Conservation (phyloP, 2,329 filamentous ascomycete genomes). For the Alternaria atra region DNA sequence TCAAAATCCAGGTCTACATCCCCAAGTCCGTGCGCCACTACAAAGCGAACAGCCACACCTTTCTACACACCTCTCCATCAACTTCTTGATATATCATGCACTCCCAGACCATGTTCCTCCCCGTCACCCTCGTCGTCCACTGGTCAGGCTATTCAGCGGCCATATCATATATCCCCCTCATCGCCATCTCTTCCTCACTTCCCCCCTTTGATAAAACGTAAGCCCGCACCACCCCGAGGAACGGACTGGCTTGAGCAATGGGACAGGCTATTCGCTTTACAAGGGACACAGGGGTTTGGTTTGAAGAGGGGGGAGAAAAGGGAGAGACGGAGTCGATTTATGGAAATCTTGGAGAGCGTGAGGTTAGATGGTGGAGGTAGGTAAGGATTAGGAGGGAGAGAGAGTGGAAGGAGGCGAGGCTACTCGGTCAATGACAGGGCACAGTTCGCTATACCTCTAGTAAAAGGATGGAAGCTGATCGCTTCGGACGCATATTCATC, state of each 20-base stretch:
- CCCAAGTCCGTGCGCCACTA: not conserved
- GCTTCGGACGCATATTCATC: no score
- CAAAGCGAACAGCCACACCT: no score
- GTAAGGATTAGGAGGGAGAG: no score
- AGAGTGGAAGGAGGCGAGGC: no score
- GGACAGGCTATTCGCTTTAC: constrained; percentile 6
- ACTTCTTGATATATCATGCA: no score
- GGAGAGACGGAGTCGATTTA: not conserved
- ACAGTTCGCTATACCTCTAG: no score
- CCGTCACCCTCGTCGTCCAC: not conserved
- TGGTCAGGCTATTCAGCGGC: not conserved
- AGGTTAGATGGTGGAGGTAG: not conserved
- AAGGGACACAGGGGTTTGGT: constrained; percentile 4
- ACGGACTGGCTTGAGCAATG: constrained; percentile 20
- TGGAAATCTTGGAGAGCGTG: constrained; percentile 5
- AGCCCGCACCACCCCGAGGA: constrained; percentile 17
- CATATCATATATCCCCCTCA: not conserved
- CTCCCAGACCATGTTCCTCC: not conserved
- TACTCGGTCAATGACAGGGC: no score
- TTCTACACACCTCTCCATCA: not conserved
- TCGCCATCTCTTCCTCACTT: accelerated
- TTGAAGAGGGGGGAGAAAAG: not conserved
- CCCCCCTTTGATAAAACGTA: constrained; percentile 5
- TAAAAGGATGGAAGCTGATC: no score
- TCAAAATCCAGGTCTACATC: not conserved